Evolutionary conservation across 805 yeast genomes (phyloP).

Genomic region (Candida ficus): DNA sequence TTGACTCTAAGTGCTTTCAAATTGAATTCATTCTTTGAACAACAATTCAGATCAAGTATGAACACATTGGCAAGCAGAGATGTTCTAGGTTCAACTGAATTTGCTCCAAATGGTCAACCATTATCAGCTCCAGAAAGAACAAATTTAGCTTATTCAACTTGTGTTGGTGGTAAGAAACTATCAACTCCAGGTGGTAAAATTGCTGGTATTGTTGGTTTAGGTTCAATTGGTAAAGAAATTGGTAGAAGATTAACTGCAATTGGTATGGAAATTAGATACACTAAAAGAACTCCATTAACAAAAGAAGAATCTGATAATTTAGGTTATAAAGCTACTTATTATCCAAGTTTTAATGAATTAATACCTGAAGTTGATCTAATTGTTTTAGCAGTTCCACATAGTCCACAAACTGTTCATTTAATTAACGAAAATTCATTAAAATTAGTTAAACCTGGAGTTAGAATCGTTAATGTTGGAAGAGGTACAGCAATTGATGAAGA

Average conservation of each 20-base stretch:
- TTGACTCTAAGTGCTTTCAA: slow-evolving; percentile 58
- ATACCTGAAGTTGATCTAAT: slow-evolving; percentile 46
- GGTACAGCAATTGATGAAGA: slow-evolving; percentile 65
- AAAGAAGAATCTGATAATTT: slow-evolving; percentile 31
- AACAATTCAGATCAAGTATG: slow-evolving; percentile 31
- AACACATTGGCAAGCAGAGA: slow-evolving; percentile 44
- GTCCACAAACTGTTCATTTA: slow-evolving; percentile 50
- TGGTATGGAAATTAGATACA: slow-evolving; percentile 62
- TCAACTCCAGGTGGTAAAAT: slow-evolving; percentile 52
- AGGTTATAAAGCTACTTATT: slow-evolving; percentile 42
- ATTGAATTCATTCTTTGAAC: slow-evolving; percentile 44
- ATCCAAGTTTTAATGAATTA: slow-evolving; percentile 39
- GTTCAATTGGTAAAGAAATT: slow-evolving; percentile 64
- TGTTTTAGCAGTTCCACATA: slow-evolving; percentile 63
- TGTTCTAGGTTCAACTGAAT: slow-evolving; percentile 27
- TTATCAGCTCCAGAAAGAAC: slow-evolving; percentile 27
- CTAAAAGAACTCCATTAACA: slow-evolving; percentile 46
- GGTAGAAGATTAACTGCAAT: slow-evolving; percentile 51
- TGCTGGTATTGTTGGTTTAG: slow-evolving; percentile 69
- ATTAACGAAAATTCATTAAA: slow-evolving; percentile 44
- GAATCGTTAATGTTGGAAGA: slow-evolving; percentile 72
- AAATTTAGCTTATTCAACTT: slow-evolving; percentile 37
- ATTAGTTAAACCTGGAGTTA: slow-evolving; percentile 45
- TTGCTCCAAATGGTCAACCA: slow-evolving; percentile 31
- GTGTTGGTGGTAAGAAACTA: slow-evolving; percentile 40